Conservation (phyloP, 2,329 filamentous ascomycete species). For the Monosporascus sp. region DNA sequence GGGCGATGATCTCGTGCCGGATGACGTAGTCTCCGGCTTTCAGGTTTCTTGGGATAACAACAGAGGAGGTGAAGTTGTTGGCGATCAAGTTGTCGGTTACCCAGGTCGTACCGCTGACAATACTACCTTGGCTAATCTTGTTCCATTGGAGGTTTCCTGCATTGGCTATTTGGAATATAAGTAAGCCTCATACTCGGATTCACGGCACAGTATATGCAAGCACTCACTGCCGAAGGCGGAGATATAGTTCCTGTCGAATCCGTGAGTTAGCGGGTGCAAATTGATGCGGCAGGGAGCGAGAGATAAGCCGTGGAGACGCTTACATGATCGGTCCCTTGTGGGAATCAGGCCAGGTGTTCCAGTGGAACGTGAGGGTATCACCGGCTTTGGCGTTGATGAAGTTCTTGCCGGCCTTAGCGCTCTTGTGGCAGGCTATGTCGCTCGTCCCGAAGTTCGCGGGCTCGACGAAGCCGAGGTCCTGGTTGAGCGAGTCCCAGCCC, state of each 20-base stretch:
- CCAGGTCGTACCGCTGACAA: slow-evolving; percentile 43
- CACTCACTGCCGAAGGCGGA: slow-evolving; percentile 30
- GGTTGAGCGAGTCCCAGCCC: slow-evolving; percentile 14
- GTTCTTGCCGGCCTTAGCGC: slow-evolving; percentile 33
- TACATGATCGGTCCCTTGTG: slow-evolving; percentile 30
- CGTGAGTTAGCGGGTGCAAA: no score
- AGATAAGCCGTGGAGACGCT: no score
- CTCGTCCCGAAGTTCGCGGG: slow-evolving; percentile 19
- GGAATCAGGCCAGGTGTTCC: slow-evolving; percentile 34
- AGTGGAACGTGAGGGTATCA: slow-evolving; percentile 31
- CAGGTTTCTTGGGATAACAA: slow-evolving; percentile 37
- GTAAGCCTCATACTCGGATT: no score
- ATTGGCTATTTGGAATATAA: slow-evolving; percentile 32
- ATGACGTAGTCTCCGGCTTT: slow-evolving; percentile 44
- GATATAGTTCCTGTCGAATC: slow-evolving; percentile 22
- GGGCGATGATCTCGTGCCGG: slow-evolving; percentile 45
- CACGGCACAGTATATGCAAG: not conserved
- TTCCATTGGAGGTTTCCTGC: slow-evolving; percentile 45
- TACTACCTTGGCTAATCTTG: slow-evolving; percentile 51
- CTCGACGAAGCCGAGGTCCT: slow-evolving; percentile 31
- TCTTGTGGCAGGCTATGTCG: slow-evolving; percentile 46
- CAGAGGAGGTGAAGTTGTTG: slow-evolving; percentile 36
- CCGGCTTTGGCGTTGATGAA: slow-evolving; percentile 32
- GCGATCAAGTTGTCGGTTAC: slow-evolving; percentile 44
- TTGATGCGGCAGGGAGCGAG: no score